These are phyloP conservation scores for Digitaria exilis DNA, from an alignment of 202 grass and related monocot genomes.

Conservation along the genomic window DNA sequence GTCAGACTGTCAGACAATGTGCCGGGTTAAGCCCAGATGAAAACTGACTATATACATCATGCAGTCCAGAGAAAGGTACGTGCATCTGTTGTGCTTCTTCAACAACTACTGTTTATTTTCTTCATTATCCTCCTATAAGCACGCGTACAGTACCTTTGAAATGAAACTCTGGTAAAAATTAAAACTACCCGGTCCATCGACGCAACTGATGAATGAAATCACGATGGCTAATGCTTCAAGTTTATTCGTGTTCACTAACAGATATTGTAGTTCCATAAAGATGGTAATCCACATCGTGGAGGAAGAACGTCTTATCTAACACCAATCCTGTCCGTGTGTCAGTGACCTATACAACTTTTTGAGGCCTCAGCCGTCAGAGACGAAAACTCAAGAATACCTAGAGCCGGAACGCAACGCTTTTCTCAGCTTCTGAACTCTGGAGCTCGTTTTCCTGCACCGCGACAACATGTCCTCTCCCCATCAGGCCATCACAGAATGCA, in stretches of 20 bases:
- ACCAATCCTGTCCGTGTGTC: not conserved
- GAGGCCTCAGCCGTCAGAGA: not conserved
- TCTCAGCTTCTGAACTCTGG: not conserved
- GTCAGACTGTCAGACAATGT: not conserved
- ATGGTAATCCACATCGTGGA: not conserved
- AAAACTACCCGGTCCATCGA: no score
- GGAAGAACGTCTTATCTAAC: not conserved
- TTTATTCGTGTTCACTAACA: no score
- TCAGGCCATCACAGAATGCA: not conserved
- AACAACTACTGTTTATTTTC: not conserved
- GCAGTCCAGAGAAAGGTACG: not conserved
- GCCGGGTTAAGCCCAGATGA: not conserved
- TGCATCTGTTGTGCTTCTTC: conserved; percentile 1
- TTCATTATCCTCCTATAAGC: not conserved
- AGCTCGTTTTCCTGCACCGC: not conserved
- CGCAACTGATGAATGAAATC: no score
- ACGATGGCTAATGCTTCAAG: no score
- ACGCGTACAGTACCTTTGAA: not conserved
- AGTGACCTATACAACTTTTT: not conserved
- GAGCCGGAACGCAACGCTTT: no score
- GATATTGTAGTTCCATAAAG: not conserved
- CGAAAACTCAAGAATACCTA: not conserved
- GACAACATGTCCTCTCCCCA: not conserved
- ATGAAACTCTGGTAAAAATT: not conserved
- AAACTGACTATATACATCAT: not conserved